A percentile compares a stretch with the other conserved stretches of the same genome.
phyloP scores from a whole-genome alignment of 208 protist genomes.

The Leishmania tarentolae region DNA sequence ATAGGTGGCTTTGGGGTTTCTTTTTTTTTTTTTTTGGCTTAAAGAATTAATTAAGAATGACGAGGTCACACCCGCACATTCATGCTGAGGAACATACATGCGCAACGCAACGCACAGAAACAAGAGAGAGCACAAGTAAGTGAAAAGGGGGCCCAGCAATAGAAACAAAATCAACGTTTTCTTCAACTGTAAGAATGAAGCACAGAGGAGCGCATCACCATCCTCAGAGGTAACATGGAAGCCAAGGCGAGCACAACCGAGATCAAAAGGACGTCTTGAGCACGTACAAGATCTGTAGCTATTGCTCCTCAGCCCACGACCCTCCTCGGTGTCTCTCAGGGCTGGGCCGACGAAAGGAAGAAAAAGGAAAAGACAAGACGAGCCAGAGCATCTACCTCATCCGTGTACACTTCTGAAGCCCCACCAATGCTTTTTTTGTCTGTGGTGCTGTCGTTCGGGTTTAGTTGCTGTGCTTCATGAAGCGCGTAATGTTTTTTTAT shows the following conservation, averaged over 20 bases:
- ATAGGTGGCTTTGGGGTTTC: neutral
- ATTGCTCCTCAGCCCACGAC: neutral
- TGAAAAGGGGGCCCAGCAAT: neutral
- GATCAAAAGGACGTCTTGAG: neutral
- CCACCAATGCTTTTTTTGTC: neutral
- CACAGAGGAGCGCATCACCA: neutral
- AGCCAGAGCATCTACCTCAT: neutral
- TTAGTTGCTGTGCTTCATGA: neutral
- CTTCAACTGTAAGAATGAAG: slow-evolving; percentile 10
- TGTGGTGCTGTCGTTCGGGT: neutral
- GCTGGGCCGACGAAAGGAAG: neutral
- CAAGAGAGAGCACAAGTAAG: slow-evolving; percentile 6
- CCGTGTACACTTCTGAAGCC: neutral
- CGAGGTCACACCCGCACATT: slow-evolving; percentile 1
- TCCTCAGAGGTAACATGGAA: slow-evolving; percentile 3
- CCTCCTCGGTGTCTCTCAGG: neutral
- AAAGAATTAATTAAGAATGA: slow-evolving; percentile 5
- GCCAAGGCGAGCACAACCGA: slow-evolving; percentile 8
- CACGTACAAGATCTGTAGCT: neutral
- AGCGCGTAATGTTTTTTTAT: neutral
- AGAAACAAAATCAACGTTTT: slow-evolving; percentile 5
- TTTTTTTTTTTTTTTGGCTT: neutral
- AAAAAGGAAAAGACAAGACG: slow-evolving; percentile 3
- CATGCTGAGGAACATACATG: neutral
- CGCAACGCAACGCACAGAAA: neutral